Conservation (phyloP, 495 filamentous ascomycete species). For the Lasiosphaeria ovina region DNA sequence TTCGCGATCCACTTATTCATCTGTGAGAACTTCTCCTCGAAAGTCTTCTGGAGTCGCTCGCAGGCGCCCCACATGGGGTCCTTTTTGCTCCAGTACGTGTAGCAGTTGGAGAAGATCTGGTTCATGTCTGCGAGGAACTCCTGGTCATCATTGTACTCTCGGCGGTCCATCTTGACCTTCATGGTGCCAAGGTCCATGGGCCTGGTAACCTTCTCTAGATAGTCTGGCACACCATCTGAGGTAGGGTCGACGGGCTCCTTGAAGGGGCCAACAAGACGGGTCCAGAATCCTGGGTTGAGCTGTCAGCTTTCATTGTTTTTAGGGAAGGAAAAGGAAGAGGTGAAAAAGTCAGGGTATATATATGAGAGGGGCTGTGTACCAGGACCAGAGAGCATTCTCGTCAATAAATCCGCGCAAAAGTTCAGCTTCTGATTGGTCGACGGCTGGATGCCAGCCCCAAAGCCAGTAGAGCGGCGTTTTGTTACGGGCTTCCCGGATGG, state of each 20-base stretch:
- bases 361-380: conserved; percentile 30
- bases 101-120: conserved; percentile 51
- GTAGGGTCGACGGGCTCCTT: conserved; percentile 45
- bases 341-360: neutral
- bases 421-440: conserved; percentile 46
- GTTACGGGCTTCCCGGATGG: conserved; percentile 28
- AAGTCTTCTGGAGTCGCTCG: conserved; percentile 48
- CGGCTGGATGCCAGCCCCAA: conserved; percentile 22
- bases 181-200: conserved; percentile 52
- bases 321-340: neutral
- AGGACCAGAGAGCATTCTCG: conserved; percentile 53
- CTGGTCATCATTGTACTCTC: conserved; percentile 40
- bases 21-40: conserved; percentile 48
- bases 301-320: neutral
- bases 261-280: conserved; percentile 54
- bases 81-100: conserved; percentile 42
- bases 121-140: conserved; percentile 48
- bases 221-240: conserved; percentile 47
- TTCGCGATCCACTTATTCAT: conserved; percentile 52
- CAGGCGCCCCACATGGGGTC: conserved; percentile 46
- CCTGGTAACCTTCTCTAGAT: conserved; percentile 43
- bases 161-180: conserved; percentile 48
- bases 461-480: conserved; percentile 30
- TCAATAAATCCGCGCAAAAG: conserved; percentile 51
- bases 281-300: conserved; percentile 49